Evolutionary conservation across 345 rosid species (phyloP).

Genomic region (Corchorus capsularis): DNA sequence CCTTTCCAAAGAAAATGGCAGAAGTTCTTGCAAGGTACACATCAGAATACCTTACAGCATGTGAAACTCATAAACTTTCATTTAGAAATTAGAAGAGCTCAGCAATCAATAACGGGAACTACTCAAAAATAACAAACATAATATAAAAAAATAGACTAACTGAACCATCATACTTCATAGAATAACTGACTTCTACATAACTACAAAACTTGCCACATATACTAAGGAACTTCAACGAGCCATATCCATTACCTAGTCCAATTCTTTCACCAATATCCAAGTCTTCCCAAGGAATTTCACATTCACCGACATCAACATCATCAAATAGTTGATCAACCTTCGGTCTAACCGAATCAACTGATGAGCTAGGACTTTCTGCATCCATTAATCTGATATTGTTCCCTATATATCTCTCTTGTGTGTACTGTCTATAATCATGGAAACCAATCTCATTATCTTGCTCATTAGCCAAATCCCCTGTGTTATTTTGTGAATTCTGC

Average conservation of each 20-base stretch:
- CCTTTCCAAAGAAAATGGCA: slow-evolving; percentile 9
- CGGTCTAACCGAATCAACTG: slow-evolving; percentile 51
- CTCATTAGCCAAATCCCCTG: slow-evolving; percentile 30
- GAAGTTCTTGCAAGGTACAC: slow-evolving; percentile 6
- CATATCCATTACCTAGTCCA: slow-evolving; percentile 77
- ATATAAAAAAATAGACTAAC: neutral
- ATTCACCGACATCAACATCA: slow-evolving; percentile 90
- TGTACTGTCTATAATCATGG: slow-evolving; percentile 51
- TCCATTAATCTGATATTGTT: slow-evolving; percentile 57
- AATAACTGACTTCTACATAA: neutral
- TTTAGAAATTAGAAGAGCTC: slow-evolving; percentile 1
- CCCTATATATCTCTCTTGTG: slow-evolving; percentile 57
- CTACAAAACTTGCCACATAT: slow-evolving; percentile 10
- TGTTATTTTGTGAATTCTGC: slow-evolving; percentile 39
- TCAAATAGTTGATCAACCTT: slow-evolving; percentile 71
- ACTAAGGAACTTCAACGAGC: neutral
- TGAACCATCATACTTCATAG: neutral
- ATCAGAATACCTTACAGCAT: slow-evolving; percentile 17
- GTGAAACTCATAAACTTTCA: slow-evolving; percentile 5
- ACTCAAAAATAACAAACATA: neutral
- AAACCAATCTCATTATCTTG: slow-evolving; percentile 47
- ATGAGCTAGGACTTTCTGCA: slow-evolving; percentile 66
- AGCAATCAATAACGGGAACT: neutral
- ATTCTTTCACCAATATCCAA: slow-evolving; percentile 94
- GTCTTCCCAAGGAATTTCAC: slow-evolving; percentile 99